These are phyloP conservation scores for Conoideocrella luteorostrata DNA, from an alignment of 2,329 filamentous ascomycete species.

Conservation along the genomic window DNA sequence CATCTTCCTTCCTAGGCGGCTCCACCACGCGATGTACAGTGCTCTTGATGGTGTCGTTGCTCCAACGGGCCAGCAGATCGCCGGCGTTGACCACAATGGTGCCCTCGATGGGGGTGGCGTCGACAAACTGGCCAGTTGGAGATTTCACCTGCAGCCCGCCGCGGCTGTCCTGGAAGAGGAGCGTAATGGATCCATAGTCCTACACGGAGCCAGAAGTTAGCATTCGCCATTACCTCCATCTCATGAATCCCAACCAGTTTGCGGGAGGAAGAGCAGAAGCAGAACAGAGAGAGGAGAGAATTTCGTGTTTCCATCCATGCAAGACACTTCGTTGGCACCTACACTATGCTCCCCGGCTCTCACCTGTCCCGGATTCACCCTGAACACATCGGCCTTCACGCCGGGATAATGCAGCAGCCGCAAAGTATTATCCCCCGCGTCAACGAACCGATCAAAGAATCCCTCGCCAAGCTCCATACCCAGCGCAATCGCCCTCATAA, in stretches of 20 bases:
- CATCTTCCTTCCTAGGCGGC: constrained; percentile 55
- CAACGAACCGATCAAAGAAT: constrained; percentile 73
- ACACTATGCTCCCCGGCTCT: constrained; percentile 70
- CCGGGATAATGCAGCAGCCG: constrained; percentile 72
- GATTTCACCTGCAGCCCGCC: constrained; percentile 56
- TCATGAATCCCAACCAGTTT: no score
- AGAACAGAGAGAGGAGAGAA: neutral
- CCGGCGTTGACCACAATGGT: constrained; percentile 87
- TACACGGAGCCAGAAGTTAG: no score
- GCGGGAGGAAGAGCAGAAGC: neutral
- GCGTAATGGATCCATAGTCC: constrained; percentile 55
- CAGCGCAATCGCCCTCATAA: constrained; percentile 82
- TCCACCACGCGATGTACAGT: constrained; percentile 88
- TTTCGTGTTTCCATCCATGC: no score
- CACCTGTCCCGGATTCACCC: constrained; percentile 60
- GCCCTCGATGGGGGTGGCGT: constrained; percentile 73
- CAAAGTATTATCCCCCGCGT: constrained; percentile 63
- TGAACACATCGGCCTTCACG: constrained; percentile 59
- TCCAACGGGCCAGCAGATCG: constrained; percentile 80
- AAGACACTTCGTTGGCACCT: constrained; percentile 13
- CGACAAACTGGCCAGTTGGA: constrained; percentile 70
- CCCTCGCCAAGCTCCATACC: constrained; percentile 64
- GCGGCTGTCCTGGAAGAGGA: constrained; percentile 54
- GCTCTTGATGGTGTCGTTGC: constrained; percentile 84
- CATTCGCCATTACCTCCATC: no score